Evolutionary conservation across 768 basidiomycete species (phyloP), one percentile per base, ranked within the genome.

Genomic region (Termitomyces sp.): DNA sequence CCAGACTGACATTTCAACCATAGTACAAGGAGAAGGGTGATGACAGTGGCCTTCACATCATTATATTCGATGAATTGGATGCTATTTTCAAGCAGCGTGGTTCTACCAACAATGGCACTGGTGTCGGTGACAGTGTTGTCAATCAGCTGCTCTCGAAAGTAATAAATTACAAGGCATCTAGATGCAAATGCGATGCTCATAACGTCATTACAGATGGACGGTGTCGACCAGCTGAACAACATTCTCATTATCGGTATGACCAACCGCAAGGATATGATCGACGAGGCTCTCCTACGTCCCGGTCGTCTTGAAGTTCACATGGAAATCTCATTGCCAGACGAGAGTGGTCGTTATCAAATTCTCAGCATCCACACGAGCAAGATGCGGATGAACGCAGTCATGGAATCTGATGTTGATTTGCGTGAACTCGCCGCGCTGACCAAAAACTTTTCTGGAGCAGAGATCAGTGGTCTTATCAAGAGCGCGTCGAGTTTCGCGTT

Each of bases 221-320:
- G 97, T 77, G 96, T 99, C 11, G 97, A 99, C 69, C 90, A 93
- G 74, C 78, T 99, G 33, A 98, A 99, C 78, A 99, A 99, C 73
- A 96, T 99, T 60, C 88, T 99, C 65, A 90, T 99, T 64, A 99
- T 99, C 64, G 97, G 97, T 65, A 99, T 99, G 97, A 99, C 96
- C 47, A 98, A 99, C 72, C 88, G 97, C 59, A 74, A 85, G 44
- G 97, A 99, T 78, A 93, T 99, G 95, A 98, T 99, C 65, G 97
- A 99, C 66, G 97, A 99, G 68, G 97, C 96, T 8, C 82, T 98
- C 2, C 81, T 98, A 5, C 94, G 97, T 65, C 95, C 97, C 1
- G 97, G 97, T 44, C 95, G 97, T 78, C 87, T 99, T 48, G 97
- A 99, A 71, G 95, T 98, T 14, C 97, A 98, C 73, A 97, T 99